A percentile compares a stretch with the other conserved stretches of the same genome.
Conservation (phyloP, 1,284 basidiomycete genomes). For the Ganoderma lingzhi region DNA sequence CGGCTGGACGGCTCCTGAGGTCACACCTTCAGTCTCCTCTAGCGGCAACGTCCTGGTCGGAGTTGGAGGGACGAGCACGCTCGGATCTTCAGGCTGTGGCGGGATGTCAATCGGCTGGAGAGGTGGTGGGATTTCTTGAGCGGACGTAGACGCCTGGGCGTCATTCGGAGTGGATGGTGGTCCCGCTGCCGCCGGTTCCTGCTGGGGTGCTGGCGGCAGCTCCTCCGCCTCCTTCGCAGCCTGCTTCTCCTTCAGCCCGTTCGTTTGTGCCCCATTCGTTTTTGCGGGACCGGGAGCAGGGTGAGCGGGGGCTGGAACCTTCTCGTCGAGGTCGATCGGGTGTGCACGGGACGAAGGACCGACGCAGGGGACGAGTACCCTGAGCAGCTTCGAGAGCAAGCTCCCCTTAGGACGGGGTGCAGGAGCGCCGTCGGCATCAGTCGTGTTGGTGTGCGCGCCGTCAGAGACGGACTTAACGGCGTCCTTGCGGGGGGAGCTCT, state of each 20-base stretch:
- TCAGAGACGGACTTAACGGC: slow-evolving; percentile 46
- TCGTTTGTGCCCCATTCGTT: slow-evolving; percentile 29
- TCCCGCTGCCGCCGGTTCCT: slow-evolving; percentile 16
- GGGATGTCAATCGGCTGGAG: slow-evolving; percentile 40
- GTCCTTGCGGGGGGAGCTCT: slow-evolving; percentile 45
- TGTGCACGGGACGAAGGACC: slow-evolving; percentile 50
- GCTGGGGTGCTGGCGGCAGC: slow-evolving; percentile 35
- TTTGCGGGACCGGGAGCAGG: slow-evolving; percentile 18
- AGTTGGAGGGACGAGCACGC: slow-evolving; percentile 62
- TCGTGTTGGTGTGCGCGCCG: slow-evolving; percentile 45
- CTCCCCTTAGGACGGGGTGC: slow-evolving; percentile 41
- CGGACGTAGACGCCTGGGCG: slow-evolving; percentile 25
- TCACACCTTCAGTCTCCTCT: slow-evolving; percentile 70
- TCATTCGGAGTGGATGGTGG: slow-evolving; percentile 25
- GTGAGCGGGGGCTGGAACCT: slow-evolving; percentile 17
- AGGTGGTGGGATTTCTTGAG: slow-evolving; percentile 33
- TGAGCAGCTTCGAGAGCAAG: slow-evolving; percentile 56
- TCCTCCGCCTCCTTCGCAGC: slow-evolving; percentile 39
- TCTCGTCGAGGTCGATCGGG: slow-evolving; percentile 41
- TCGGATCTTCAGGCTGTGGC: slow-evolving; percentile 37
- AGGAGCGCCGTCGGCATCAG: slow-evolving; percentile 35
- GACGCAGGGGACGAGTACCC: slow-evolving; percentile 59
- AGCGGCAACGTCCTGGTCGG: slow-evolving; percentile 52
- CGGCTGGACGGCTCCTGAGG: slow-evolving; percentile 74
- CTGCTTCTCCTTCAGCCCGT: slow-evolving; percentile 43